Evolutionary conservation across 192 early-diverging fungal species (phyloP), one percentile per base, ranked within the genome.

Genomic region (Coemansia sp.): DNA sequence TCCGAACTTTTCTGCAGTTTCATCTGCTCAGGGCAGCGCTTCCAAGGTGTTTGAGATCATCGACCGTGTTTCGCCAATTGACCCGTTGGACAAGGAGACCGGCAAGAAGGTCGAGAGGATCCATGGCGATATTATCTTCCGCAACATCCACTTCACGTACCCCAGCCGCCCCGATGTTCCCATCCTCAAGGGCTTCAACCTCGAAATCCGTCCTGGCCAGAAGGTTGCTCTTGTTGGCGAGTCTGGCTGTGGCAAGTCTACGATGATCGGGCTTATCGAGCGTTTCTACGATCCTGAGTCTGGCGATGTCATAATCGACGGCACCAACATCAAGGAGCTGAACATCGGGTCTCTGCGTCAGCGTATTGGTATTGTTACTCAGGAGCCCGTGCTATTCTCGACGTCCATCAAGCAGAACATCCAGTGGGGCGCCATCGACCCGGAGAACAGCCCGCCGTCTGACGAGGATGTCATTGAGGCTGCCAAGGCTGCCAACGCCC

Each of bases 221-320:
- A 92, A 89, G n/a, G 84, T 94, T n/a, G 94, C 93, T 8, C 83
- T 97, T 45, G 94, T 95, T 13, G 94, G 94, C 55, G 82, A 80
- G 50, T 92, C 90, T 23, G 95, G 95, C 41, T 87, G 83, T 48
- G 91, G 91, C 47, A 95, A 95, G 69, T 89, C 87, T 15, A 97
- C 94, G 7, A 91, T 87, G 41, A 84, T 94, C 23, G 82, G 86
- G 36, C 82, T 96, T 31, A 57, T 98, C 19, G 86, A 94, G 75
- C 85, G 94, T 28, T 95, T 95, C 70, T 96, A 98, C 64, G 86
- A 86, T 64, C 75, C 79, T 1, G 65, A 57, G 2, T 56, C 71
- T 17, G 90, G 87, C 31, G 57, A 71, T 1, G 81, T 96, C 10
- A 38, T 75, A 3, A 57, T 97, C 9, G 94, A 95, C 76, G 92